Evolutionary conservation across 192 early-diverging fungal species (phyloP).

Genomic region (Entomortierella chlamydospora): DNA sequence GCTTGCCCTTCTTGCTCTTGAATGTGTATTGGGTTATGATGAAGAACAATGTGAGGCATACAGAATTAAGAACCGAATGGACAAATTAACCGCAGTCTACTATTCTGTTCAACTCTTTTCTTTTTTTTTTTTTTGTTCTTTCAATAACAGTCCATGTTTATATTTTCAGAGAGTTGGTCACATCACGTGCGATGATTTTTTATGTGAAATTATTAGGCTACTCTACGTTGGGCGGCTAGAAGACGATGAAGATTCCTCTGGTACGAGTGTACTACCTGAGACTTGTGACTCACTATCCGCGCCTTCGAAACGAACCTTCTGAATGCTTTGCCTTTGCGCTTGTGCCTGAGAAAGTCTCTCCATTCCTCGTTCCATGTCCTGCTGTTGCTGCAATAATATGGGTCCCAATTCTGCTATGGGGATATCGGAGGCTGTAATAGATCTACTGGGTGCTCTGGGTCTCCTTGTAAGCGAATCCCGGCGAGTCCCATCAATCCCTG

Average conservation of each 20-base stretch:
- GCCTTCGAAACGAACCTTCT: conserved; percentile 33
- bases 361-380: conserved; percentile 47
- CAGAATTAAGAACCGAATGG: too few relatives aligned
- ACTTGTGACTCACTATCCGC: neutral
- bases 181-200: too few relatives aligned
- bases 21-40: too few relatives aligned
- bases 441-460: conserved; percentile 38
- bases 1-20: too few relatives aligned
- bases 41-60: too few relatives aligned
- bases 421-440: conserved; percentile 46
- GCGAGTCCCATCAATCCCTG: conserved; percentile 18
- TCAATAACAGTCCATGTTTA: neutral
- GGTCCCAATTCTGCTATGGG: conserved; percentile 51
- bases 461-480: conserved; percentile 26
- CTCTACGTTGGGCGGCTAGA: too few relatives aligned
- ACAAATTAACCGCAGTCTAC: neutral
- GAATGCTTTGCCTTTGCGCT: conserved; percentile 21
- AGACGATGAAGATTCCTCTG: too few relatives aligned
- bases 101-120: neutral
- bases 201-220: too few relatives aligned
- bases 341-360: conserved; percentile 44
- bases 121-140: neutral
- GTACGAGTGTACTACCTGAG: neutral
- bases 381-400: conserved; percentile 46
- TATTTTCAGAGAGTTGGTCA: too few relatives aligned